These are phyloP conservation scores for Phialocephala subalpina DNA, from an alignment of 2,329 filamentous ascomycete genomes.

Conservation along the genomic window DNA sequence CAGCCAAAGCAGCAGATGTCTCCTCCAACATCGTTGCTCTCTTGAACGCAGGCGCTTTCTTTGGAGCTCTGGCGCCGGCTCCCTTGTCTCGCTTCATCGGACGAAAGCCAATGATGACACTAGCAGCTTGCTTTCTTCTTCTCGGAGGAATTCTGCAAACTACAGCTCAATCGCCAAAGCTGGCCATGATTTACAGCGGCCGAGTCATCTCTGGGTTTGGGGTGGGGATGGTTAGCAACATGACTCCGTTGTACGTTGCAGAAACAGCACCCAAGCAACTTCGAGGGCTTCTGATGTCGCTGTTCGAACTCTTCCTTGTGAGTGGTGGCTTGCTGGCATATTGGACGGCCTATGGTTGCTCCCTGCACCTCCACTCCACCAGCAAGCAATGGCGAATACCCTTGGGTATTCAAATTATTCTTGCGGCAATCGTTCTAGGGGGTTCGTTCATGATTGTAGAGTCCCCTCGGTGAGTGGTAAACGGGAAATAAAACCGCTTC, in stretches of 20 bases:
- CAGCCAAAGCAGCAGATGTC: slow-evolving; percentile 23
- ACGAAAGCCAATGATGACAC: slow-evolving; percentile 53
- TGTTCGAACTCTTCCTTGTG: slow-evolving; percentile 39
- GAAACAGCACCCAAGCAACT: background rate
- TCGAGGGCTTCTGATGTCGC: background rate
- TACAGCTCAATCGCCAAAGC: slow-evolving; percentile 22
- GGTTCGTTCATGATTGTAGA: background rate
- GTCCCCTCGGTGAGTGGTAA: background rate
- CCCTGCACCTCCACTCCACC: background rate
- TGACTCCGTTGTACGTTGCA: background rate
- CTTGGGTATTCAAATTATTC: background rate
- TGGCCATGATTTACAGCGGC: slow-evolving; percentile 16
- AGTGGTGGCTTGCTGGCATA: slow-evolving; percentile 51
- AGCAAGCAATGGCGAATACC: background rate
- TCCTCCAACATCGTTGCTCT: slow-evolving; percentile 53
- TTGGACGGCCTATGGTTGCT: slow-evolving; percentile 2
- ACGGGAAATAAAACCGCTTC: too few species aligned
- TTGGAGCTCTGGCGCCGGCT: slow-evolving; percentile 57
- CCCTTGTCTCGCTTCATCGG: slow-evolving; percentile 54
- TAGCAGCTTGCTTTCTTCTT: slow-evolving; percentile 51
- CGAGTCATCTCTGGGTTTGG: background rate
- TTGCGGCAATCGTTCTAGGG: background rate
- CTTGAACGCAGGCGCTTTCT: slow-evolving; percentile 59
- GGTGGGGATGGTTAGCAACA: background rate
- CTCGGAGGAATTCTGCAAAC: slow-evolving; percentile 34